These are phyloP conservation scores for Lophium mytilinum DNA, from an alignment of 495 filamentous ascomycete genomes.

Conservation along the genomic window DNA sequence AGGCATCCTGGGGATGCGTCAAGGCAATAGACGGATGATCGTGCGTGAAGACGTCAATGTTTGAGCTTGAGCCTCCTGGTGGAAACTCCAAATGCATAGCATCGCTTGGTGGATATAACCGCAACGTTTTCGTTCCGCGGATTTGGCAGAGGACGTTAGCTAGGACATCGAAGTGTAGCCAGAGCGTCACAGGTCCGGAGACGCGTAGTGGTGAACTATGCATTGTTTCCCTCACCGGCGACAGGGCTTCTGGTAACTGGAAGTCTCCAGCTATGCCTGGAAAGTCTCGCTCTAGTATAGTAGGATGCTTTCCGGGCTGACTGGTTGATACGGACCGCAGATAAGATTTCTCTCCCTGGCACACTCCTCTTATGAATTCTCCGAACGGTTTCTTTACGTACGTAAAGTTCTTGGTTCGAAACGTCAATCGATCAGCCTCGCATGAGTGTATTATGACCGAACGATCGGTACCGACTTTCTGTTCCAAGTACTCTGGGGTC, in stretches of 20 bases:
- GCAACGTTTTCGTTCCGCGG: conserved; percentile 57
- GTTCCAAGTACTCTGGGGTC: conserved; percentile 60
- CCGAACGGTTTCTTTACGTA: conserved; percentile 63
- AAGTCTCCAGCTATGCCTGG: conserved; percentile 63
- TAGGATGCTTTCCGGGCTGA: conserved; percentile 59
- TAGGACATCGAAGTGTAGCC: conserved; percentile 92
- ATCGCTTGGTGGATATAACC: conserved; percentile 73
- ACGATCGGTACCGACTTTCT: conserved; percentile 54
- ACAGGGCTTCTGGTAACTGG: conserved; percentile 54
- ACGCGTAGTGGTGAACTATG: conserved; percentile 77
- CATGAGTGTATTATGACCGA: conserved; percentile 41
- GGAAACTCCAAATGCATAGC: conserved; percentile 60
- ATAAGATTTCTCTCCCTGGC: conserved; percentile 59
- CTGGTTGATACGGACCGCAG: conserved; percentile 63
- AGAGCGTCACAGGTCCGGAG: conserved; percentile 77
- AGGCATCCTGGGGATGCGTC: conserved; percentile 60
- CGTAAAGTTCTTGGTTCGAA: conserved; percentile 71
- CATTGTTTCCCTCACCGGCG: conserved; percentile 47
- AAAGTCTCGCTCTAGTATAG: conserved; percentile 62
- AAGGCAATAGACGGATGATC: conserved; percentile 38
- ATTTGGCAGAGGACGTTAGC: conserved; percentile 84
- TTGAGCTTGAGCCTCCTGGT: conserved; percentile 72
- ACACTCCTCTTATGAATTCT: conserved; percentile 57
- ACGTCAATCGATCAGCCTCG: conserved; percentile 57
- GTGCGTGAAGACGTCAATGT: conserved; percentile 56